These are phyloP conservation scores for Tetrahymena malaccensis DNA, from an alignment of 73 alveolate species.

Conservation along the genomic window DNA sequence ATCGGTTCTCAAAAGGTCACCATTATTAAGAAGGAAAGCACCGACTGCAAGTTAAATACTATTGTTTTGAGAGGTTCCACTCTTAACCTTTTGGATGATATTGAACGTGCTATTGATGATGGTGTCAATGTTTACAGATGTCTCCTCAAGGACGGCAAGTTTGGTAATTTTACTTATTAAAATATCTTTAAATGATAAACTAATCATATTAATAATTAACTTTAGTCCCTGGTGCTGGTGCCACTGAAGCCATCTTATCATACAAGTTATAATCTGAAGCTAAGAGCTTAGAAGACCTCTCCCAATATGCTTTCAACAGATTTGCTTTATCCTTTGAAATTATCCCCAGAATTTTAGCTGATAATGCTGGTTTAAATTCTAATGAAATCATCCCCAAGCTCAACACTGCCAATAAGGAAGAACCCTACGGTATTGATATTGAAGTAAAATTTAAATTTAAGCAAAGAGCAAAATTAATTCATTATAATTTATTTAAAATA, in stretches of 20 bases:
- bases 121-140: constrained; percentile 87
- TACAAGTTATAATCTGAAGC: constrained; percentile 55
- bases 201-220: neutral
- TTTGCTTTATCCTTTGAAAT: constrained; percentile 96
- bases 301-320: constrained; percentile 94
- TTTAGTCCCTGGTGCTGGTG: constrained; percentile 64
- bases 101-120: constrained; percentile 95
- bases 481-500: neutral
- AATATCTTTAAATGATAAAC: neutral
- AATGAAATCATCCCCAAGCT: constrained; percentile 86
- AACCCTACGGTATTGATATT: constrained; percentile 77
- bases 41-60: constrained; percentile 60
- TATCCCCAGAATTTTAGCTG: constrained; percentile 93
- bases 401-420: constrained; percentile 74
- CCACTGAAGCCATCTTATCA: constrained; percentile 64
- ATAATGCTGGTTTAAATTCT: constrained; percentile 93
- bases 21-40: constrained; percentile 53
- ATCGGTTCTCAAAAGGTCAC: constrained; percentile 87
- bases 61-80: constrained; percentile 93
- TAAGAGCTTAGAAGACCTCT: constrained; percentile 61
- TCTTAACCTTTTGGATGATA: constrained; percentile 85
- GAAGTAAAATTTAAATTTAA: constrained; percentile 69
- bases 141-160: constrained; percentile 53
- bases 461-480: neutral
- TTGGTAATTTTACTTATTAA: constrained; percentile 6